Conservation (phyloP, 192 early-diverging fungal species). For the Rhizophagus prolifer region DNA sequence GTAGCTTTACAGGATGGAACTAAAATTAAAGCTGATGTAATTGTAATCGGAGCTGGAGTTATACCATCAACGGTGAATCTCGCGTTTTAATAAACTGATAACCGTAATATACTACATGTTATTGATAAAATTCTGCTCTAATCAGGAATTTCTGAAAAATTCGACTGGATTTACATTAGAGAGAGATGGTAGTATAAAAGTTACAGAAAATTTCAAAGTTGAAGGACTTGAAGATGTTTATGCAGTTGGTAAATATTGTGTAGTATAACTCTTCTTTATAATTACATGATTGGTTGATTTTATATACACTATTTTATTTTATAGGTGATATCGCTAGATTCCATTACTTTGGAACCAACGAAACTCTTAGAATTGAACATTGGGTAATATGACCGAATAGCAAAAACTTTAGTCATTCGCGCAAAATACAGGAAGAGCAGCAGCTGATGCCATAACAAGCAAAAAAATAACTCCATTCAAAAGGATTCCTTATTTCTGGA, state of each 20-base stretch:
- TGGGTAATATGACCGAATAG: conserved; percentile 33
- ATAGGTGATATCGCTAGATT: conserved; percentile 58
- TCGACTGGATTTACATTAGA: conserved; percentile 40
- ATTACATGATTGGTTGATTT: not conserved
- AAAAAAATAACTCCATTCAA: conserved; percentile 38
- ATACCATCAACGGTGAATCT: conserved; percentile 40
- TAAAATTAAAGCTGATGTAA: conserved; percentile 47
- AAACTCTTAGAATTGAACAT: conserved; percentile 54
- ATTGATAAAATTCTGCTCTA: not conserved
- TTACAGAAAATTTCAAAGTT: conserved; percentile 45
- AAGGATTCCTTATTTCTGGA: conserved; percentile 61
- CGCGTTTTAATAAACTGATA: too few relatives aligned
- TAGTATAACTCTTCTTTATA: not conserved
- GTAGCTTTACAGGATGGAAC: conserved; percentile 42
- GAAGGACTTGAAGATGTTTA: conserved; percentile 44
- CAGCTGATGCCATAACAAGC: conserved; percentile 33
- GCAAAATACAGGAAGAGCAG: conserved; percentile 39
- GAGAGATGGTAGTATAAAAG: conserved; percentile 48
- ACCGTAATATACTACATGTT: not conserved
- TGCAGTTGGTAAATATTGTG: conserved; percentile 40
- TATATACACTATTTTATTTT: conserved; percentile 3
- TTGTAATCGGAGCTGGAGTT: conserved; percentile 57
- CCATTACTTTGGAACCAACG: conserved; percentile 45
- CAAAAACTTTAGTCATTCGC: conserved; percentile 35
- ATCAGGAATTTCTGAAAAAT: conserved; percentile 41